These are phyloP conservation scores for Magnaporthiopsis incrustans DNA, from an alignment of 2,329 filamentous ascomycete species.

Conservation along the genomic window DNA sequence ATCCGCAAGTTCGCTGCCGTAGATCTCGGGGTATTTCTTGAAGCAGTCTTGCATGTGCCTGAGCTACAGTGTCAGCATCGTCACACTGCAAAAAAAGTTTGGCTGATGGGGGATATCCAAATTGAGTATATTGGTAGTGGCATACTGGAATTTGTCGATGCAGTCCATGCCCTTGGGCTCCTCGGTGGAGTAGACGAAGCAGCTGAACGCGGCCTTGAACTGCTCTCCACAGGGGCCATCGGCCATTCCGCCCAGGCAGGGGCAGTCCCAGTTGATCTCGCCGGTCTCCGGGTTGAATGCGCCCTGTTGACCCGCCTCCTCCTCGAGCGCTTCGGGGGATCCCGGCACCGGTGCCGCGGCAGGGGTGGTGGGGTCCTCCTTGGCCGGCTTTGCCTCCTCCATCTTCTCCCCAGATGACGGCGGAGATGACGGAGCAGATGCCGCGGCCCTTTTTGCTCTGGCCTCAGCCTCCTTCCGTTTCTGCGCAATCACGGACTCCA, in stretches of 20 bases:
- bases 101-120: not conserved
- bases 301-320: slow-evolving; percentile 78
- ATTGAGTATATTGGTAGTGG: slow-evolving; percentile 15
- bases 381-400: slow-evolving; percentile 15
- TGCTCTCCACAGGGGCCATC: slow-evolving; percentile 91
- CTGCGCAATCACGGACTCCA: slow-evolving; percentile 60
- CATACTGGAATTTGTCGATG: slow-evolving; percentile 94
- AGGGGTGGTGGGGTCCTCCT: slow-evolving; percentile 15
- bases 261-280: slow-evolving; percentile 99
- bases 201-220: slow-evolving; percentile 94
- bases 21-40: slow-evolving; percentile 83
- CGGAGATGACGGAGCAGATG: slow-evolving; percentile 13
- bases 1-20: slow-evolving; percentile 78
- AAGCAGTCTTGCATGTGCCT: slow-evolving; percentile 98
- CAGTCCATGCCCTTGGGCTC: slow-evolving; percentile 98
- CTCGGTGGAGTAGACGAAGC: slow-evolving; percentile 90
- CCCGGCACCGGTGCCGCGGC: slow-evolving; percentile 11
- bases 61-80: slow-evolving; percentile 9
- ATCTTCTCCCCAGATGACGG: slow-evolving; percentile 20
- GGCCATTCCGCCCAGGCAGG: slow-evolving; percentile 95
- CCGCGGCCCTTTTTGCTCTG: slow-evolving; percentile 21
- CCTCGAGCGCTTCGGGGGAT: slow-evolving; percentile 54
- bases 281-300: slow-evolving; percentile 96
- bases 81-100: not conserved
- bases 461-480: slow-evolving; percentile 44